phyloP scores from a whole-genome alignment of 495 filamentous ascomycete species.

The Xylaria grammica region DNA sequence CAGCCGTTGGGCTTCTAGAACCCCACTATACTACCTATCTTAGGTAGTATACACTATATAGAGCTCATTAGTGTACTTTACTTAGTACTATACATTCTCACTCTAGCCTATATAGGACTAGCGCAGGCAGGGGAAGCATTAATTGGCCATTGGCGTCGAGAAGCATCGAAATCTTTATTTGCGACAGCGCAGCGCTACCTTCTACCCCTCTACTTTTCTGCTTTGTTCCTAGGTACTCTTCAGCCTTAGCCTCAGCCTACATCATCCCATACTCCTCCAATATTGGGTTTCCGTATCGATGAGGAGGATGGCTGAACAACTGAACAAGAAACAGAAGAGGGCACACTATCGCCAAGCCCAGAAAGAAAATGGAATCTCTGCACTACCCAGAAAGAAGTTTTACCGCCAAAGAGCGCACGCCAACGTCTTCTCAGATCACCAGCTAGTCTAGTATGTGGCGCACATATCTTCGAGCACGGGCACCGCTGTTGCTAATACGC shows the following conservation, averaged over 20 bases:
- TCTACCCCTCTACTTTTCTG: neutral
- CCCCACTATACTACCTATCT: conserved; percentile 6
- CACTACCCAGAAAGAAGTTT: conserved; percentile 88
- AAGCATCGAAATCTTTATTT: neutral
- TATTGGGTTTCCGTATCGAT: too few relatives aligned
- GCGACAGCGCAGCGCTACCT: neutral
- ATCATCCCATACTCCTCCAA: neutral
- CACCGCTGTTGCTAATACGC: conserved; percentile 16
- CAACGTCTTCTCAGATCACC: conserved; percentile 95
- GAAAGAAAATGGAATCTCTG: conserved; percentile 39
- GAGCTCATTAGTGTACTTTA: too few relatives aligned
- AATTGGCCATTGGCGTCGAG: conserved; percentile 4
- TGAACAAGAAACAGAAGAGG: conserved; percentile 74
- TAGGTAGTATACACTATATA: neutral
- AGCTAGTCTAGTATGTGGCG: conserved; percentile 77
- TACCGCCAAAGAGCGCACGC: conserved; percentile 96
- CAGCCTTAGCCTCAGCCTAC: neutral
- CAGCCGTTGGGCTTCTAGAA: neutral
- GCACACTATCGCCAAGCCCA: conserved; percentile 68
- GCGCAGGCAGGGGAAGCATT: neutral
- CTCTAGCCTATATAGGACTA: too few relatives aligned
- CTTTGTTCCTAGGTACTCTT: neutral
- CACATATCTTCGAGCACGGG: neutral
- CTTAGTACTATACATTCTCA: too few relatives aligned
- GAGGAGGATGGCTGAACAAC: conserved; percentile 55